A percentile compares a stretch with the other conserved stretches of the same genome.
phyloP scores from a whole-genome alignment of 1,284 basidiomycete genomes.

The Microstroma glucosiphilum region DNA sequence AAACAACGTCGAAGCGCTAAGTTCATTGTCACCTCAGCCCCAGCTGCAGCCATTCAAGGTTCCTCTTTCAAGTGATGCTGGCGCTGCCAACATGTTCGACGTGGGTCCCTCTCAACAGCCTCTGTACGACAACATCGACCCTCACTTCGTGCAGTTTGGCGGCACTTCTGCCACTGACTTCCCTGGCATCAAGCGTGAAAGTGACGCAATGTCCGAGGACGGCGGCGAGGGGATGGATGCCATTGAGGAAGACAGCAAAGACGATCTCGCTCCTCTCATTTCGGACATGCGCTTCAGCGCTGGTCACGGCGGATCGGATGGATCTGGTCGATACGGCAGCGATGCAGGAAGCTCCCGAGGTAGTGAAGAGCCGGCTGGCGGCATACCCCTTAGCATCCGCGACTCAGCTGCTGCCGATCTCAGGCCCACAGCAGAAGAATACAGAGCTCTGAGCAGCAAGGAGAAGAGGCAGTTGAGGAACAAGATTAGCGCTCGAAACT shows the following conservation, averaged over 20 bases:
- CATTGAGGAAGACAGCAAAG: slow-evolving; percentile 19
- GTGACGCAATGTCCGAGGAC: slow-evolving; percentile 13
- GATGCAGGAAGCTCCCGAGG: neutral
- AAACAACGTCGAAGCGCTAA: slow-evolving; percentile 19
- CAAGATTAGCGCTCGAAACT: slow-evolving; percentile 93
- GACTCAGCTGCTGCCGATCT: slow-evolving; percentile 19
- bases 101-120: neutral
- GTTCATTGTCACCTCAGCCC: slow-evolving; percentile 14
- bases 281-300: neutral
- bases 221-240: slow-evolving; percentile 23
- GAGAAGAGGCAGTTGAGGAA: slow-evolving; percentile 93
- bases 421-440: slow-evolving; percentile 75
- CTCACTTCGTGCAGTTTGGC: neutral
- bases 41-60: slow-evolving; percentile 9
- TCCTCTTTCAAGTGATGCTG: neutral
- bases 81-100: neutral
- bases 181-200: slow-evolving; percentile 1
- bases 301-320: neutral
- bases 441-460: slow-evolving; percentile 88
- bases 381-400: slow-evolving; percentile 8
- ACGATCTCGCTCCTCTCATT: neutral
- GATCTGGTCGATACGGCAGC: neutral
- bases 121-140: slow-evolving; percentile 1
- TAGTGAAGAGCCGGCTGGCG: neutral
- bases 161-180: slow-evolving; percentile 12